A percentile compares a stretch with the other conserved stretches of the same genome.
Evolutionary conservation across 345 rosid genomes (phyloP).

Genomic region (Excoecaria agallocha): DNA sequence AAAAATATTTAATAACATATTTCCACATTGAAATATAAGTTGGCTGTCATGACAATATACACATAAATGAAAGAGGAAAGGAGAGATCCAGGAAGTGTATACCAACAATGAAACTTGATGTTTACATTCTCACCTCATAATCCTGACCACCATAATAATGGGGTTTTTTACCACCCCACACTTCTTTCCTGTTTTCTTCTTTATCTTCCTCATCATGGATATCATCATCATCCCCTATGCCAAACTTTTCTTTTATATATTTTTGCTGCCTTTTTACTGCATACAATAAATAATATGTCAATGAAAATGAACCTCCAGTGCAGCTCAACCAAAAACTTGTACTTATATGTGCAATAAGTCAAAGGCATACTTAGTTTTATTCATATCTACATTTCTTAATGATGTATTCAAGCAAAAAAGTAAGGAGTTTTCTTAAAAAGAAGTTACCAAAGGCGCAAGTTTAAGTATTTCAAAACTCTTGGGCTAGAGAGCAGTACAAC

Average conservation of each 20-base stretch:
- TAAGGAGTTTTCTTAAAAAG: not conserved
- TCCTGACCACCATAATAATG: constrained; percentile 47
- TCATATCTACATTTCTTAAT: not conserved
- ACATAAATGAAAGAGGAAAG: not conserved
- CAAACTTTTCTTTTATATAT: constrained; percentile 51
- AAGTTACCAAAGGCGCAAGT: not conserved
- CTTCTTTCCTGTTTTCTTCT: constrained; percentile 31
- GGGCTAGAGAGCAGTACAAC: too few species aligned
- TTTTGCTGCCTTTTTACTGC: constrained; percentile 70
- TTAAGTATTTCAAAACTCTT: too few species aligned
- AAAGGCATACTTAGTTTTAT: not conserved
- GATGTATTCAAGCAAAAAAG: not conserved
- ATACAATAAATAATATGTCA: constrained; percentile 11
- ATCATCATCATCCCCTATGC: constrained; percentile 71
- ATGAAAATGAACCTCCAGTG: not conserved
- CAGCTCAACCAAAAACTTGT: not conserved
- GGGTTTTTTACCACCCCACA: constrained; percentile 53
- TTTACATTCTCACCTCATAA: constrained; percentile 45
- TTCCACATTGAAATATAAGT: not conserved
- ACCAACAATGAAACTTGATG: not conserved
- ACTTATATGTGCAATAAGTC: not conserved
- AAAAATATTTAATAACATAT: not conserved
- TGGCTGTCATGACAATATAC: not conserved
- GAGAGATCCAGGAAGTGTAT: not conserved
- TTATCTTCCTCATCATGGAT: constrained; percentile 59